Evolutionary conservation across 352 stramenopile genomes (phyloP).

Genomic region (Paralagenidium karlingii): DNA sequence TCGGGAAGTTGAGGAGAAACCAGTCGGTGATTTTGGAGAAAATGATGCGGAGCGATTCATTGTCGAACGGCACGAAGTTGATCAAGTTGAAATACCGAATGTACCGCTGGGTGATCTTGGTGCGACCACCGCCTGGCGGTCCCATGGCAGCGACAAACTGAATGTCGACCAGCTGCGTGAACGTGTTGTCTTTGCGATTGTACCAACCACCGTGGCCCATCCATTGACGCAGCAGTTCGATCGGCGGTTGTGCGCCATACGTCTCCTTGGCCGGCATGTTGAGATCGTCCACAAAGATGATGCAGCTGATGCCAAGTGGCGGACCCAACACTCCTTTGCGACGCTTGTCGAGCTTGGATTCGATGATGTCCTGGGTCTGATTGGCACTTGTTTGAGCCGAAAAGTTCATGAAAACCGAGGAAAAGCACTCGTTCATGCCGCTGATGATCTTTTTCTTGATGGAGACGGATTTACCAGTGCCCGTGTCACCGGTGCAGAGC

Average conservation of each 20-base stretch:
- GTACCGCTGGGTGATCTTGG: conserved; percentile 87
- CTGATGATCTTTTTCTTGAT: conserved; percentile 89
- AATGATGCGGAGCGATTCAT: conserved; percentile 73
- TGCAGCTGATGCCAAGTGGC: conserved; percentile 79
- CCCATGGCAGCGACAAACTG: conserved; percentile 90
- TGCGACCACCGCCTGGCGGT: conserved; percentile 83
- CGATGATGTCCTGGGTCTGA: conserved; percentile 91
- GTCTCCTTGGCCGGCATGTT: conserved; percentile 93
- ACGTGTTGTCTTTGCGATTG: conserved; percentile 89
- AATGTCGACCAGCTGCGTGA: conserved; percentile 87
- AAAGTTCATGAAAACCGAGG: conserved; percentile 89
- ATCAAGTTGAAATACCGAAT: conserved; percentile 90
- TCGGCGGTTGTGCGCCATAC: conserved; percentile 88
- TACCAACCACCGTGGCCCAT: conserved; percentile 93
- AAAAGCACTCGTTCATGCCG: conserved; percentile 66
- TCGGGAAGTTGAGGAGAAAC: conserved; percentile 76
- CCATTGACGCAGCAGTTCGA: conserved; percentile 88
- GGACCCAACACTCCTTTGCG: conserved; percentile 87
- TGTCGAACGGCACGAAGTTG: conserved; percentile 89
- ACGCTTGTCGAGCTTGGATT: conserved; percentile 90
- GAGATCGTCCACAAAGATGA: conserved; percentile 91
- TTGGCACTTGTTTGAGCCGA: conserved; percentile 89
- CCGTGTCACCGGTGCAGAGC: conserved; percentile 85
- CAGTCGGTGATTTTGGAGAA: conserved; percentile 86
- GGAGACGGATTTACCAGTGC: conserved; percentile 89